Percentiles rank a stretch among this genome's conserved stretches.
Conservation (phyloP, 2,329 filamentous ascomycete genomes). For the Penicillium sclerotigenum region DNA sequence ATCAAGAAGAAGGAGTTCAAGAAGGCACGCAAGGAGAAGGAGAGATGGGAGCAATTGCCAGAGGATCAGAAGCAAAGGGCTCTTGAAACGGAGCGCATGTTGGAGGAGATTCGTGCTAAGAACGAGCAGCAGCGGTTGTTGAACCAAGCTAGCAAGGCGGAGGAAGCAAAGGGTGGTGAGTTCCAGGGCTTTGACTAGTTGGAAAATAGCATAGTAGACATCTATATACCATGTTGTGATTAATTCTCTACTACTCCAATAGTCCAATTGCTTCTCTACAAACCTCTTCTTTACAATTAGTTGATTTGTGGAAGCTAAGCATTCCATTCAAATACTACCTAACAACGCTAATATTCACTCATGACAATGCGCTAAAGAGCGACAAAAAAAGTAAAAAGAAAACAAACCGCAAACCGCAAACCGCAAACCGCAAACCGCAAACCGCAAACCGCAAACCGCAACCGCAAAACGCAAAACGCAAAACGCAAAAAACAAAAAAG, state of each 20-base stretch:
- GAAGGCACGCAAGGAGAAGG: conserved; percentile 61
- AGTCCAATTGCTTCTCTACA: neutral
- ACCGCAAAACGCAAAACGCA: no score
- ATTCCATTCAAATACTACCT: neutral
- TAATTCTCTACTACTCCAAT: neutral
- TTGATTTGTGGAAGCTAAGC: neutral
- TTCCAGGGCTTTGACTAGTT: conserved; percentile 58
- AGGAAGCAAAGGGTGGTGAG: conserved; percentile 37
- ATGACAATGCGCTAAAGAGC: neutral
- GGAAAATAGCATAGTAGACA: neutral
- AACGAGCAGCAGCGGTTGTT: conserved; percentile 42
- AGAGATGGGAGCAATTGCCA: conserved; percentile 63
- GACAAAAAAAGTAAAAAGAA: neutral
- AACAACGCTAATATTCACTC: neutral
- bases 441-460: no score
- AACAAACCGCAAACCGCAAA: neutral
- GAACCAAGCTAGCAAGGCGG: conserved; percentile 19
- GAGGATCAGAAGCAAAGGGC: conserved; percentile 64
- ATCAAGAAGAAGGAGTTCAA: conserved; percentile 63
- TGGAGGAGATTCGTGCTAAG: conserved; percentile 60
- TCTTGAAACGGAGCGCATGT: conserved; percentile 61
- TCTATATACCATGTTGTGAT: neutral
- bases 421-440: no score
- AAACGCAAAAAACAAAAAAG: neutral
- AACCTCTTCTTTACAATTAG: neutral